These are phyloP conservation scores for Chalciporus sphaerocephalus DNA, from an alignment of 768 basidiomycete genomes.

Conservation along the genomic window DNA sequence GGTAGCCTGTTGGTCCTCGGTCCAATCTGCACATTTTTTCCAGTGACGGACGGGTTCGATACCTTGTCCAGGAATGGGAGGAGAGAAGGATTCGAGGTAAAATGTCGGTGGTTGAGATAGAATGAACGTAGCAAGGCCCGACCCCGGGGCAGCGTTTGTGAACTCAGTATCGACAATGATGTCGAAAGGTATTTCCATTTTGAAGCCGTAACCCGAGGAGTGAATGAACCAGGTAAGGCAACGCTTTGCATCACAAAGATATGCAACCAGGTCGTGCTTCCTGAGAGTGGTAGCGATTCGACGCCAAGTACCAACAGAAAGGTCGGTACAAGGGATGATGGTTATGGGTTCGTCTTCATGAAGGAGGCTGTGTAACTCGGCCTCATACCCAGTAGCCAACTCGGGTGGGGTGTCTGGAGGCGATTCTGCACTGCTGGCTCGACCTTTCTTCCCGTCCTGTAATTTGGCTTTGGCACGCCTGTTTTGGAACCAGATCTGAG, in stretches of 20 bases:
- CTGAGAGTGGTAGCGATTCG: constrained; percentile 55
- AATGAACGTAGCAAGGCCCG: constrained; percentile 58
- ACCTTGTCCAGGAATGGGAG: constrained; percentile 29
- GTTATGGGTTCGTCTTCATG: constrained; percentile 73
- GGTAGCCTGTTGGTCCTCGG: constrained; percentile 66
- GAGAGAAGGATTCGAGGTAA: constrained; percentile 50
- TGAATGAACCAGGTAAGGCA: constrained; percentile 78
- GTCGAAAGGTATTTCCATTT: constrained; percentile 78
- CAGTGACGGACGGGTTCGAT: constrained; percentile 40
- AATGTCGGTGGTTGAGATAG: constrained; percentile 67
- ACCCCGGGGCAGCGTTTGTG: constrained; percentile 48
- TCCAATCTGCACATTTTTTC: constrained; percentile 73
- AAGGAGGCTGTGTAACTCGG: constrained; percentile 58
- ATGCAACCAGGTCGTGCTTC: constrained; percentile 69
- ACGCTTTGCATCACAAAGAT: constrained; percentile 62
- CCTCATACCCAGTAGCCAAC: constrained; percentile 48
- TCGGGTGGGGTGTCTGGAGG: constrained; percentile 51
- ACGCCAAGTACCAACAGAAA: constrained; percentile 76
- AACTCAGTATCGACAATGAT: constrained; percentile 57
- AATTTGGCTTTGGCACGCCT: constrained; percentile 81
- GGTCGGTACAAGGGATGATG: constrained; percentile 70
- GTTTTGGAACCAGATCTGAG: constrained; percentile 89
- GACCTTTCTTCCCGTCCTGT: constrained; percentile 53
- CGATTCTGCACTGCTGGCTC: constrained; percentile 32
- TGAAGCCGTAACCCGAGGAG: constrained; percentile 69